Percentiles rank a stretch among this genome's conserved stretches.
Evolutionary conservation across 2,329 filamentous ascomycete genomes (phyloP).

Genomic region (Stagonosporopsis chrysanthemi): DNA sequence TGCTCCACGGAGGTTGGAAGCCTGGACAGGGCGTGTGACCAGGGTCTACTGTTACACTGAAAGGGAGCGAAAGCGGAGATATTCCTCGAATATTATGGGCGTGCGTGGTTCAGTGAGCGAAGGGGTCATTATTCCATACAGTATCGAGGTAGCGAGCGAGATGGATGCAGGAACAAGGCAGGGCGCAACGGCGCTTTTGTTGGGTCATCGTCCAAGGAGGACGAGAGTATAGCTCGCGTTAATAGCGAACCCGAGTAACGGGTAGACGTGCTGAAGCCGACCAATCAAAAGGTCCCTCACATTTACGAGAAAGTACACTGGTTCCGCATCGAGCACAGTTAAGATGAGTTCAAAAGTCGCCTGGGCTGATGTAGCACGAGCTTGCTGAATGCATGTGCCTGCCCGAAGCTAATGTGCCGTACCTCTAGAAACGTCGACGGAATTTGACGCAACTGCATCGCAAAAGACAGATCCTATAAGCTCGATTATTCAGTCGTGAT

Average conservation of each 20-base stretch:
- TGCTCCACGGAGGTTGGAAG: slow-evolving; percentile 5
- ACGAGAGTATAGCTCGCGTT: slow-evolving; percentile 23
- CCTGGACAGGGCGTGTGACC: slow-evolving; percentile 4
- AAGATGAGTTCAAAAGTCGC: slow-evolving; percentile 9
- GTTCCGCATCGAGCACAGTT: slow-evolving; percentile 16
- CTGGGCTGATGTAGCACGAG: slow-evolving; percentile 18
- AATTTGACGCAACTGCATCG: background rate
- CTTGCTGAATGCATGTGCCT: slow-evolving; percentile 17
- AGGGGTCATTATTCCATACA: slow-evolving; percentile 14
- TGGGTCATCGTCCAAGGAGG: slow-evolving; percentile 23
- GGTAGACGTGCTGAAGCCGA: slow-evolving; percentile 8
- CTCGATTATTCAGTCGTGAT: background rate
- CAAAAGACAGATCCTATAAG: background rate
- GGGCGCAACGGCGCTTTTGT: slow-evolving; percentile 24
- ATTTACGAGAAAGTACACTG: slow-evolving; percentile 9
- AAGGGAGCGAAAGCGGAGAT: slow-evolving; percentile 6
- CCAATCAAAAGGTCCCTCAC: slow-evolving; percentile 13
- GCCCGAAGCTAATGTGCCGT: slow-evolving; percentile 13
- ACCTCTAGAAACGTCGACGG: slow-evolving; percentile 2
- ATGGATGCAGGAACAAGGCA: slow-evolving; percentile 20
- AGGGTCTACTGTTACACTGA: slow-evolving; percentile 8
- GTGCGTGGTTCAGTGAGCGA: slow-evolving; percentile 25
- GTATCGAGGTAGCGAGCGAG: slow-evolving; percentile 17
- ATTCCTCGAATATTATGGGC: background rate
- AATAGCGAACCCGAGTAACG: slow-evolving; percentile 22